Conservation (phyloP, 73 alveolate genomes). For the Paramecium sonneborni region DNA sequence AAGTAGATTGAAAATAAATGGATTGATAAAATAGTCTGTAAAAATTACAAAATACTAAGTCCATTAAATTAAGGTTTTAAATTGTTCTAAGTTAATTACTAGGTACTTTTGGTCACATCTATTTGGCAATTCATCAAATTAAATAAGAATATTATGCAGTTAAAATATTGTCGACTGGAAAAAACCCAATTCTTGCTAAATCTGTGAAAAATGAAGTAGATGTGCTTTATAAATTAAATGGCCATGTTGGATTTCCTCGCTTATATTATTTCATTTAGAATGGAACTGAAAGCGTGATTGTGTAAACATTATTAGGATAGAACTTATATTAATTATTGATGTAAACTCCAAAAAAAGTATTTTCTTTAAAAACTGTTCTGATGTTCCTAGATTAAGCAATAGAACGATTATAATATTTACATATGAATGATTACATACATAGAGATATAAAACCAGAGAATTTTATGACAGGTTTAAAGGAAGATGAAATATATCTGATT, state of each 20-base stretch:
- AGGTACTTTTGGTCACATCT: conserved; percentile 36
- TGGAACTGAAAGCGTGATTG: not conserved
- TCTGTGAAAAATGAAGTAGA: conserved; percentile 22
- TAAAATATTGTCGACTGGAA: conserved; percentile 12
- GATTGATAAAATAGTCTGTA: conserved; percentile 49
- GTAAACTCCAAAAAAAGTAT: conserved; percentile 67
- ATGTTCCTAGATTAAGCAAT: conserved; percentile 79
- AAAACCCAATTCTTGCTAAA: not conserved
- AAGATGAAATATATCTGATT: conserved; percentile 46
- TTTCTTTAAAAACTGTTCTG: conserved; percentile 80
- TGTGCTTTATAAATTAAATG: conserved; percentile 38
- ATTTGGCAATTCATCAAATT: conserved; percentile 19
- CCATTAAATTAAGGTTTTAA: not conserved
- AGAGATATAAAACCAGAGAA: conserved; percentile 89
- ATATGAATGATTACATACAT: conserved; percentile 74
- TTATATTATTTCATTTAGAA: conserved; percentile 5
- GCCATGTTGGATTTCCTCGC: conserved; percentile 28
- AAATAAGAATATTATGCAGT: conserved; percentile 44
- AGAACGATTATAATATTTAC: conserved; percentile 72
- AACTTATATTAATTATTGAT: conserved; percentile 77
- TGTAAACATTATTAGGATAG: conserved; percentile 73
- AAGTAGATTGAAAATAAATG: not conserved
- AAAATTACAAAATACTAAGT: not conserved
- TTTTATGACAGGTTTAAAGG: conserved; percentile 74
- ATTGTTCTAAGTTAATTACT: not conserved